phyloP scores from a whole-genome alignment of 192 early-diverging fungal genomes.

The Radiomyces spectabilis region DNA sequence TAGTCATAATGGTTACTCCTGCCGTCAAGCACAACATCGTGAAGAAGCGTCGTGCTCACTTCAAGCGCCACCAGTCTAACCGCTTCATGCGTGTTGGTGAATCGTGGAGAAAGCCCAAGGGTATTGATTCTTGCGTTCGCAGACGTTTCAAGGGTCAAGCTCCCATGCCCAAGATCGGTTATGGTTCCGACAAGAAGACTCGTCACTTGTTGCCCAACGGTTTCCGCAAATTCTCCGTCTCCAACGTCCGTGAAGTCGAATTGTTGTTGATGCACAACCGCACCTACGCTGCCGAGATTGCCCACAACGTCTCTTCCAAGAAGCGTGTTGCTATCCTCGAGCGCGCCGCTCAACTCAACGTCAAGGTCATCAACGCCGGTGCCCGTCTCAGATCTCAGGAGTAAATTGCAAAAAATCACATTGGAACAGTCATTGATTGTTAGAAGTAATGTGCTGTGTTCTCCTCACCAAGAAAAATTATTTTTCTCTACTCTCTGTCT shows the following conservation, averaged over 20 bases:
- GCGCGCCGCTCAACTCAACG: slow-evolving; percentile 91
- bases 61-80: slow-evolving; percentile 98
- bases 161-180: slow-evolving; percentile 99
- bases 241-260: slow-evolving; percentile 90
- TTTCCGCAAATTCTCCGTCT: slow-evolving; percentile 97
- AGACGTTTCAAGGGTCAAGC: slow-evolving; percentile 97
- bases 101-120: slow-evolving; percentile 99
- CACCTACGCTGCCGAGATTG: slow-evolving; percentile 98
- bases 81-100: slow-evolving; percentile 87
- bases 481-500: not conserved
- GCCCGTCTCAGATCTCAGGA: slow-evolving; percentile 76
- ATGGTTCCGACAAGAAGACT: slow-evolving; percentile 95
- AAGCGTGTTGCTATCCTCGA: slow-evolving; percentile 90
- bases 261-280: slow-evolving; percentile 99
- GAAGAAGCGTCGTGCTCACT: slow-evolving; percentile 98
- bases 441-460: not conserved
- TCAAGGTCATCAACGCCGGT: slow-evolving; percentile 94
- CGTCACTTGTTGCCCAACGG: slow-evolving; percentile 96
- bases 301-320: slow-evolving; percentile 92
- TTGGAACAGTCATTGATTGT: not conserved
- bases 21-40: slow-evolving; percentile 92
- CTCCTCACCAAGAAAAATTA: not conserved
- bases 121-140: slow-evolving; percentile 99
- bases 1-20: slow-evolving; percentile 85
- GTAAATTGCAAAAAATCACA: too few relatives aligned